Evolutionary conservation across 78 protist genomes (phyloP).

Genomic region (Dictyostelium brefeldianum): DNA sequence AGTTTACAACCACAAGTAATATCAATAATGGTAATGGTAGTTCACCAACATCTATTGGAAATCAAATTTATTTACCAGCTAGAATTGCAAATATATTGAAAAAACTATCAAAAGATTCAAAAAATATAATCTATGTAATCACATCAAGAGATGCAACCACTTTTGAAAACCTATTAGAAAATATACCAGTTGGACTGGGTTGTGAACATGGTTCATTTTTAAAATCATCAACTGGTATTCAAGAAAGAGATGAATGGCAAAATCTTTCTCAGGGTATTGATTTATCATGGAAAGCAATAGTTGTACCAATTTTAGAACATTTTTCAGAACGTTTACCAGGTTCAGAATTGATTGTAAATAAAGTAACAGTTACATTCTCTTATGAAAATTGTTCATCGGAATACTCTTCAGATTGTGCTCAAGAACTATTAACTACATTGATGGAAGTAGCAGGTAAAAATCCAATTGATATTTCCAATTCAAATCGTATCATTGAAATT

Average conservation of each 20-base stretch:
- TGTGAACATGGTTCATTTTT: conserved; percentile 57
- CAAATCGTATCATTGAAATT: conserved; percentile 47
- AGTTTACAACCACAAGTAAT: background rate
- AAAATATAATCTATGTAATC: conserved; percentile 39
- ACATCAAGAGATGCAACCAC: conserved; percentile 48
- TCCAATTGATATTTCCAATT: conserved; percentile 54
- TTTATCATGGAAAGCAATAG: conserved; percentile 58
- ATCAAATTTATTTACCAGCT: background rate
- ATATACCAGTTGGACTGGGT: conserved; percentile 69
- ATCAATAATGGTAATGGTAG: background rate
- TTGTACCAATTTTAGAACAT: conserved; percentile 39
- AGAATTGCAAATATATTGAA: conserved; percentile 35
- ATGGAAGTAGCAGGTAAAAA: conserved; percentile 51
- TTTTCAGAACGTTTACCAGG: conserved; percentile 54
- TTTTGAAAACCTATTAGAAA: conserved; percentile 25
- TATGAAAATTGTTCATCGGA: conserved; percentile 28
- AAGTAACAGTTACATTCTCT: conserved; percentile 19
- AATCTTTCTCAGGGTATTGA: conserved; percentile 34
- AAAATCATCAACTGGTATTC: conserved; percentile 57
- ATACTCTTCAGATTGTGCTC: conserved; percentile 30
- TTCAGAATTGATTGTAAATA: background rate
- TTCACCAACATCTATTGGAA: background rate
- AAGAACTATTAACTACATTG: conserved; percentile 31
- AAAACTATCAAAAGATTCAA: conserved; percentile 41
- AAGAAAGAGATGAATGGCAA: conserved; percentile 39